phyloP scores from a whole-genome alignment of 2,329 filamentous ascomycete genomes.

The Aspergillus niger region DNA sequence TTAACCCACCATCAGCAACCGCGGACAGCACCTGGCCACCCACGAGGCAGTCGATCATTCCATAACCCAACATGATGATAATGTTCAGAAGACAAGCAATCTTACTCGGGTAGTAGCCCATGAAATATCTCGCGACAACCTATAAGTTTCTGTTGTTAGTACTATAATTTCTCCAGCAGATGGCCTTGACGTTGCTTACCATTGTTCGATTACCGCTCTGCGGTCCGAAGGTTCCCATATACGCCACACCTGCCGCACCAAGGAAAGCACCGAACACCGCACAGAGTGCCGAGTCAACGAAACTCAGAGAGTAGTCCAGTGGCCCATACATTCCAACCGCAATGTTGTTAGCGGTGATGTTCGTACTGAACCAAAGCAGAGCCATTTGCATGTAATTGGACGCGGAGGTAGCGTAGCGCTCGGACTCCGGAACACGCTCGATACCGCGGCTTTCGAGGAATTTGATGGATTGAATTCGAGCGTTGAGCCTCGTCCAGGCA shows the following conservation, averaged over 20 bases:
- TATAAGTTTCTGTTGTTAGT: conserved; percentile 5
- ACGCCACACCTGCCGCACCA: conserved; percentile 30
- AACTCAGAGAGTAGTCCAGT: conserved; percentile 34
- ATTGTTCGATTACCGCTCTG: conserved; percentile 37
- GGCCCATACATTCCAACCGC: conserved; percentile 37
- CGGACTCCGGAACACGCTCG: conserved; percentile 53
- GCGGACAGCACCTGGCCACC: conserved; percentile 33
- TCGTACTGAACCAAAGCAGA: conserved; percentile 32
- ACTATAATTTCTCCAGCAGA: neutral
- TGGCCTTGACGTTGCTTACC: conserved; percentile 22
- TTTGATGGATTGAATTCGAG: neutral
- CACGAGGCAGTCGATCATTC: conserved; percentile 37
- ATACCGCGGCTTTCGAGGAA: conserved; percentile 55
- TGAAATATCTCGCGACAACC: conserved; percentile 34
- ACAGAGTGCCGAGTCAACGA: conserved; percentile 33
- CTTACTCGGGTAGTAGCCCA: conserved; percentile 40
- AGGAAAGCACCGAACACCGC: conserved; percentile 30
- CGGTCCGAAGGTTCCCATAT: conserved; percentile 38
- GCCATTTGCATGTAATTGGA: conserved; percentile 22
- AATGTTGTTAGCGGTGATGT: conserved; percentile 36
- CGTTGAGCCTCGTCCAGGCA: neutral
- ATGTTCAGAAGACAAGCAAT: conserved; percentile 38
- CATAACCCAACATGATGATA: conserved; percentile 37
- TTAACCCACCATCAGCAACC: conserved; percentile 31
- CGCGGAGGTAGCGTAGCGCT: conserved; percentile 46